Base-by-base conservation (phyloP, 345 rosid genomes). In the Cardamine occulta region DNA sequence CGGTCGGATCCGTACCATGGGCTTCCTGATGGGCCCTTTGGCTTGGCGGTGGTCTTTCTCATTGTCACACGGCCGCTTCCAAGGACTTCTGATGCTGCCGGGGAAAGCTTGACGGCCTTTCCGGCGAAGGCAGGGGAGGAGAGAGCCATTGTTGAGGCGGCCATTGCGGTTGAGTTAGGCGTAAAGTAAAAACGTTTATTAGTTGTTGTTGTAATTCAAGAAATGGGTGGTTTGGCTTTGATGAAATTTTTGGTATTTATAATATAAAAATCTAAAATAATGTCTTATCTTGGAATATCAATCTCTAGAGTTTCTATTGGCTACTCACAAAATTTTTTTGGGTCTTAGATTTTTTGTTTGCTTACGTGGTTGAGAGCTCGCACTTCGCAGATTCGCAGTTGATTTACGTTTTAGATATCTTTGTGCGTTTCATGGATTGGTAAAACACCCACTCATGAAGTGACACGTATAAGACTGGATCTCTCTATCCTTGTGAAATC, bases 1-100 rank as follows among this genome's bases (percentile, higher is more conserved):
- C 95, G 85, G 85, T 87, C 91, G 0, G 91, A 85, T 1, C 95
- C 88, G 57, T 89, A 89, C 91, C 90, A 87, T 35, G 87, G 90
- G 81, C 88, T 87, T 0, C 86, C 84, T 0, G 91, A 86, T 31
- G 86, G 42, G 23, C 74, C 79, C 18, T 7, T 72, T 5, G 79
- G 79, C 81, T 32, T 85, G 71, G 58, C 8, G 14, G 1, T 55
- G 13, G 88, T 59, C 66, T 76, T 90, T 61, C 91, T 81, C 89
- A 85, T 88, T 49, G 85, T 59, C 69, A 90, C 80, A 44, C 93
- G 86, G 68, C 87, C 89, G 7, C 62, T 79, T 74, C 85, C 84
- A 49, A 84, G 71, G 55, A 84, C 66, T 37, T 77, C 83, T 4
- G 82, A 62, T 66, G 80, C 44, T 24, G 85, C 72, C 0, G 90